Evolutionary conservation across 176 grass and related monocot genomes (phyloP), one percentile per base, ranked within the genome.

Genomic region (Cenchrus fungigraminus): DNA sequence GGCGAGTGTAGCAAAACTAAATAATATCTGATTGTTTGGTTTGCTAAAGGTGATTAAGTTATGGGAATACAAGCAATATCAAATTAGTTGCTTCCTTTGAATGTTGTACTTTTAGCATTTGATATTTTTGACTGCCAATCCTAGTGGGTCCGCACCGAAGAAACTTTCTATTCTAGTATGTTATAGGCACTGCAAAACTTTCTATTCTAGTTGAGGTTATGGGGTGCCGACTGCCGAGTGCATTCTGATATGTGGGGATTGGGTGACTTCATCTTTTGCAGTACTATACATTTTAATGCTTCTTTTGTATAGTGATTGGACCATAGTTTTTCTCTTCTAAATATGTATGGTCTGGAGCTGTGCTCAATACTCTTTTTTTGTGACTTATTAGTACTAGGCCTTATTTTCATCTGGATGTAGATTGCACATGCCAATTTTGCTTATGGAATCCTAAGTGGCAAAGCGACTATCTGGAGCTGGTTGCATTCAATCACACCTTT

Each of bases 1-100:
- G 29, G 64, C 14, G 14, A 37, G 32, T 73, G 69, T 63, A 63
- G 44, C 44, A 83, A 50, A 83, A 51, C 81, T 13, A 49, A 72
- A 3, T 3, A 51, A 54, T 34, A 53, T 54, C 19, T 71, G 12
- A 71, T 51, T 71, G 11, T 86, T 71, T 16, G 17, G 51, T 62
- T 79, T 62, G 29, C 31, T 13, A 6, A 42, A 42, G 65, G 65
- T 68, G 16, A 43, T 43, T 68, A 43, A 16, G 12, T 68, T 17
- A 16, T 68, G 65, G 37, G 37, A 20, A 22, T 13, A 71, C 43
- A 25, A 12, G 12, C 13, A 14, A 71, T 62, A 6, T 34, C 1
- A 3, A 28, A 32, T 52, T 71, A 43, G 46, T 51, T 71, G 19
- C 29, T 60, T 4, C 34, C 53, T 85, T 65, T 70, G 64, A 55